A percentile compares a stretch with the other conserved stretches of the same genome.
Evolutionary conservation across 495 filamentous ascomycete genomes (phyloP).

Genomic region (Penicillium malachiteum): DNA sequence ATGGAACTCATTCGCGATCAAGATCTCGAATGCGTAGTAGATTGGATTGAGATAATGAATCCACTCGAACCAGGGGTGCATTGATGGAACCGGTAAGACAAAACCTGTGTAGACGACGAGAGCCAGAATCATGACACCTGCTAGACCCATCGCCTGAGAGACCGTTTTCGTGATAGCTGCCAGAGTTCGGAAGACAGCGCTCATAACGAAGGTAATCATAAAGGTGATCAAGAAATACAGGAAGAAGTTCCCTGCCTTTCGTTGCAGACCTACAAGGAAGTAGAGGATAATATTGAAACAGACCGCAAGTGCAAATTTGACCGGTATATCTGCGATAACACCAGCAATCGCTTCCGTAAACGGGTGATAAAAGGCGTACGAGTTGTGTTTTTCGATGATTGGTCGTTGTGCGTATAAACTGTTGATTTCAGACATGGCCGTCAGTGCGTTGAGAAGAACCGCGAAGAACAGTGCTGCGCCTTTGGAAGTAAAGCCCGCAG

Average conservation of each 20-base stretch:
- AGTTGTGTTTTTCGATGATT: slow-evolving; percentile 88
- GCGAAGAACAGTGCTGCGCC: slow-evolving; percentile 86
- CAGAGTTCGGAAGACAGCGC: slow-evolving; percentile 72
- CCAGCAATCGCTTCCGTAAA: slow-evolving; percentile 83
- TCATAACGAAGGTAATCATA: slow-evolving; percentile 67
- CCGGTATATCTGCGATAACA: slow-evolving; percentile 78
- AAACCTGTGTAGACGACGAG: slow-evolving; percentile 91
- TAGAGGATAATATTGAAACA: slow-evolving; percentile 77
- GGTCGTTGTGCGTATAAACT: slow-evolving; percentile 83
- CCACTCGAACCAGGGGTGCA: slow-evolving; percentile 85
- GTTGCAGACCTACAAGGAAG: slow-evolving; percentile 80
- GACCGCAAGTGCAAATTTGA: slow-evolving; percentile 52
- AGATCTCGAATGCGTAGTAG: slow-evolving; percentile 79
- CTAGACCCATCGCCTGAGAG: slow-evolving; percentile 75
- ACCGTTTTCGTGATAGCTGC: slow-evolving; percentile 5
- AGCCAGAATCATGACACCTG: slow-evolving; percentile 76
- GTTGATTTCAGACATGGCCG: slow-evolving; percentile 71
- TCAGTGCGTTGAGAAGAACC: slow-evolving; percentile 81
- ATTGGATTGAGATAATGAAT: slow-evolving; percentile 85
- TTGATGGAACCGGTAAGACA: slow-evolving; percentile 67
- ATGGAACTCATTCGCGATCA: slow-evolving; percentile 93
- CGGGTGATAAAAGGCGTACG: slow-evolving; percentile 91
- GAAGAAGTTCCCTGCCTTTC: slow-evolving; percentile 77
- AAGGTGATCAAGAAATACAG: slow-evolving; percentile 61
- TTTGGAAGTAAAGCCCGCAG: slow-evolving; percentile 70